Evolutionary conservation across 2,329 filamentous ascomycete species (phyloP), one percentile per base, ranked within the genome.

Genomic region (Aquanectria penicillioides): DNA sequence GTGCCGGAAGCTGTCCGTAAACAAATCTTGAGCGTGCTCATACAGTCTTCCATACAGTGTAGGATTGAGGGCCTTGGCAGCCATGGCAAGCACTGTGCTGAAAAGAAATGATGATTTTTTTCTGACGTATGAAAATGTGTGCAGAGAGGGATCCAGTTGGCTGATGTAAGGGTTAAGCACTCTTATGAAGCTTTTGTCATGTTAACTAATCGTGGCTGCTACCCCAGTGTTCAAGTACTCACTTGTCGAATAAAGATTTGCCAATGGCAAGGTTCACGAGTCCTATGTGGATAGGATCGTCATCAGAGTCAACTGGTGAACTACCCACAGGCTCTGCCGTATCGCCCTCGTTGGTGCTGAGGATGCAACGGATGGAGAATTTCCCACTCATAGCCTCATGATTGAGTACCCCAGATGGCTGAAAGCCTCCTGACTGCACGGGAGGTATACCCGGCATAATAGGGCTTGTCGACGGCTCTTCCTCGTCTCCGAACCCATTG

Each of bases 91-190:
- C 9, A 77, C 64, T 4, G 57, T 17, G 69, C 71, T 73, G 6
- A 79, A 67, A 10, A 79, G 67, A 46, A 78, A 78, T 5, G 75
- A 50, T 3, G 75, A 78, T 23, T 68, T 69, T 36, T 68, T 65
- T 9, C 73, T 68, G 5, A 78, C 70, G 34, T 74, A 74, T n/a
- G 68, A 49, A 22, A 78, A 73, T 2, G 74, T 79, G 51, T 79
- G 75, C 13, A 79, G 52, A 2, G 48, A 55, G 3, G 74, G 75
- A 44, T 79, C 77, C 10, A 79, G 66, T 48, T 78, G 77, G 57
- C 72, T 73, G 18, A 78, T 75, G n/a, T 75, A 78, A 1, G 75
- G 74, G 44, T 79, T 79, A 20, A 78, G 66, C 44, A 71, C 73
- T 22, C 64, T 62, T 55, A 79, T 74, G 55, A 78, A 79, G 17